Evolutionary conservation across 441 rosid genomes (phyloP), one percentile per base, ranked within the genome.

Genomic region (Eruca vesicaria): DNA sequence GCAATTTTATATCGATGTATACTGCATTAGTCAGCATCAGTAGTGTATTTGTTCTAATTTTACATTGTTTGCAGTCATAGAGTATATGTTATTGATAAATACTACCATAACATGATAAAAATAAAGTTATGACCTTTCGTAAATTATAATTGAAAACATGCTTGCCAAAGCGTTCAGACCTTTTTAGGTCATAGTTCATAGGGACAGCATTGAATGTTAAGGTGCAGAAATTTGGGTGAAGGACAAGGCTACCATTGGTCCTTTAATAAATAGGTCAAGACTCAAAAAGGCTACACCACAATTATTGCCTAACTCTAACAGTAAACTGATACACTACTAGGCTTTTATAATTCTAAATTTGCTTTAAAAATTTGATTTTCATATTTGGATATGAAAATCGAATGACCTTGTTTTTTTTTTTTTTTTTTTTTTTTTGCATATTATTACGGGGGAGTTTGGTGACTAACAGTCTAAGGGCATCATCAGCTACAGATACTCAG

Each of bases 241-340:
- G 62, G 76, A 77, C 72, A 77, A 66, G 68, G 68, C 76, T 77
- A 71, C 28, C 28, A 53, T 18, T 50, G 23, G 56, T 53, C 58
- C 58, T 53, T 19, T 19, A 9, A 53, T 53, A 53, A 50, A 53
- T 20, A 53, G 58, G 58, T 53, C 58, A 53, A 53, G 6, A 20
- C n/a, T 52, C 58, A 53, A 53, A 53, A 53, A 53, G 58, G 58
- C 72, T 77, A 71, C 28, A 71, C 77, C 59, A 77, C 77, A 77
- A 59, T 60, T 26, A 19, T 50, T 60, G 69, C 63, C 28, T 50
- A 35, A 59, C 9, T 58, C 50, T 50, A 26, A 53, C 33, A 29
- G 41, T 76, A 45, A 56, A 63, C n/a, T 60, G 23, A 68, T 59
- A 14, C 14, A 3, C 6, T 14, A 55, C 56, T 50, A 8, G 29